Base-by-base conservation (phyloP, 1,284 basidiomycete species). In the Sphagnurus paluster region DNA sequence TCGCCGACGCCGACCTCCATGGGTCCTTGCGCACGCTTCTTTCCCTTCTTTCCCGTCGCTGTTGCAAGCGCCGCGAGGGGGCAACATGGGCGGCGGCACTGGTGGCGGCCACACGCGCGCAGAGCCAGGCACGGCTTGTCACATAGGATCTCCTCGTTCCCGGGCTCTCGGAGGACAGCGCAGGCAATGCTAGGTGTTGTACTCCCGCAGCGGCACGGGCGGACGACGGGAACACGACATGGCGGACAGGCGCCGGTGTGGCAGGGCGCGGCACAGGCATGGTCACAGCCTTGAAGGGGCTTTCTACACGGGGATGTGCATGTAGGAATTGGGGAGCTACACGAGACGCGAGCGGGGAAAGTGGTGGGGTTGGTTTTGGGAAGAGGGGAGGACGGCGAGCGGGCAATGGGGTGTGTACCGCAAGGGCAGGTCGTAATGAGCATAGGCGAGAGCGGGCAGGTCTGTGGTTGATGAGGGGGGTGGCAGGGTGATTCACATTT, bases 11-110 rank as follows among this genome's bases (percentile, higher is more conserved):
- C 62, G 6, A 56, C 42, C 8, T 53, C 59, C 14, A 46, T 39
- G 4, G 59, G 57, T 24, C 5, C 44, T 46, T 25, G 61, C 64
- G 68, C 71, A 7, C 75, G 74, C 53, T 79, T 81, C 69, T 84
- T 89, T 39, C 82, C 79, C 57, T 85, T 84, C 33, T 71, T 69
- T 56, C 82, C 85, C 36, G 71, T 65, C 56, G 40, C 38, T 42
- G 84, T 64, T 1, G 82, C 85, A 1, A 86, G 63, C 2, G 81
- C 84, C 1, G 90, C 85, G 0, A 96, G 74, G 0, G 94, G 93
- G 59, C 94, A 97, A 61, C 93, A 97, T 6, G 85, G 50, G 2
- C 93, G 77, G 14, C 77, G 75, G 59, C 93, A 97, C 54, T 87
- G 83, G 61, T 97, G 93, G 26, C 82, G 72, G 0, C 92, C 92